These are phyloP conservation scores for Paramecium biaurelia DNA, from an alignment of 73 alveolate genomes.

Conservation along the genomic window DNA sequence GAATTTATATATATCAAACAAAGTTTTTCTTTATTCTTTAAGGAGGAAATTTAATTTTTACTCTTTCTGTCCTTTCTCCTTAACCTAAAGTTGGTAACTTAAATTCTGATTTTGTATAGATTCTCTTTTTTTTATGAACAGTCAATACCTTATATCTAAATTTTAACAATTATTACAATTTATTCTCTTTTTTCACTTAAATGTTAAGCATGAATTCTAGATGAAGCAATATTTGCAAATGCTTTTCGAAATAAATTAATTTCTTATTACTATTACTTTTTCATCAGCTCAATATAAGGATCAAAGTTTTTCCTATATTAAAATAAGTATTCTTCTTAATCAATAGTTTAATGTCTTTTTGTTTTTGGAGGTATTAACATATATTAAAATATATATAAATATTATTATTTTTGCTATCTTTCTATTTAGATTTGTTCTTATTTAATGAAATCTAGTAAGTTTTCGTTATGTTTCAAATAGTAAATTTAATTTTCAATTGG, in stretches of 20 bases:
- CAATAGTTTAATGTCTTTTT: background rate
- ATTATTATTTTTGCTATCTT: background rate
- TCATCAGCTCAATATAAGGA: constrained; percentile 13
- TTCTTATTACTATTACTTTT: background rate
- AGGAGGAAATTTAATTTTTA: background rate
- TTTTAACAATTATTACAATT: background rate
- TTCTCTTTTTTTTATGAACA: background rate
- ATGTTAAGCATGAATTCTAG: background rate
- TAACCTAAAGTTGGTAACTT: background rate
- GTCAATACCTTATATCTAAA: background rate
- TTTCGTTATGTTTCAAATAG: background rate
- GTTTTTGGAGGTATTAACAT: background rate
- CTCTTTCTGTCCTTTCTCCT: background rate
- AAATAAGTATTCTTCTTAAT: background rate
- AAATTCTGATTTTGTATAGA: background rate
- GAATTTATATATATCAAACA: background rate
- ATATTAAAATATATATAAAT: background rate
- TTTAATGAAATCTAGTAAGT: background rate
- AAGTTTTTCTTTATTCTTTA: background rate
- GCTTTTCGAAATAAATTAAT: background rate
- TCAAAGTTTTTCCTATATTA: background rate
- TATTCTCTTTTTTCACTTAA: background rate
- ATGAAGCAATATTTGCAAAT: background rate
- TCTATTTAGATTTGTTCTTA: background rate
- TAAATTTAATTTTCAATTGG: background rate